Conservation (phyloP, 352 stramenopile genomes). For the Saprolegnia parasitica region DNA sequence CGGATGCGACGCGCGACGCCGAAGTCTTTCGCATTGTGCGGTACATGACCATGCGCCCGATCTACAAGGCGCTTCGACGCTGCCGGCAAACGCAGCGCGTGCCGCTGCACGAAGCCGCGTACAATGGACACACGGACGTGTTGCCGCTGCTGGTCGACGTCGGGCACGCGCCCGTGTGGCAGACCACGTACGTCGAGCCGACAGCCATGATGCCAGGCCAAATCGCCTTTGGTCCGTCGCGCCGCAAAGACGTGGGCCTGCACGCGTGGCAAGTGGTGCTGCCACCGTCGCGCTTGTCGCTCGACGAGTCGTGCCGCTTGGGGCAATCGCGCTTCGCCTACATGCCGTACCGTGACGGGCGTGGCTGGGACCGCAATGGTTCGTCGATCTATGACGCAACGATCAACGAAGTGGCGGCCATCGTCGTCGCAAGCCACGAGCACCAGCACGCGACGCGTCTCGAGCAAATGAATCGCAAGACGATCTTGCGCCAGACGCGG, state of each 20-base stretch:
- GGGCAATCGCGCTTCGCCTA: constrained; percentile 46
- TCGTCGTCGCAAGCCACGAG: constrained; percentile 32
- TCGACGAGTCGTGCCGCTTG: constrained; percentile 47
- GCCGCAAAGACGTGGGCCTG: neutral
- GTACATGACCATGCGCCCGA: constrained; percentile 7
- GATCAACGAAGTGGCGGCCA: constrained; percentile 33
- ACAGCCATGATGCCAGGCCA: constrained; percentile 41
- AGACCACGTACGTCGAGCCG: constrained; percentile 58
- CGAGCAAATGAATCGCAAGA: constrained; percentile 46
- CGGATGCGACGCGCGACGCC: neutral
- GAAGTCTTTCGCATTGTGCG: neutral
- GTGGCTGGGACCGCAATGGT: constrained; percentile 37
- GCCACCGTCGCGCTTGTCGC: constrained; percentile 37
- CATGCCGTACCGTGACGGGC: constrained; percentile 32
- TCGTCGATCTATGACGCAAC: constrained; percentile 42
- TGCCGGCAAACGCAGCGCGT: constrained; percentile 64
- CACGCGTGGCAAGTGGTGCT: constrained; percentile 6
- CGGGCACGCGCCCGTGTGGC: constrained; percentile 43
- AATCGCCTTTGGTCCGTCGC: neutral
- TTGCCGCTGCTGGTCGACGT: constrained; percentile 46
- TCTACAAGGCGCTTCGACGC: constrained; percentile 32
- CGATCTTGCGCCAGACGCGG: constrained; percentile 40
- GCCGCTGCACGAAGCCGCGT: constrained; percentile 59
- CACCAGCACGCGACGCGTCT: constrained; percentile 28
- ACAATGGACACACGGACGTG: constrained; percentile 61